Percentiles rank a stretch among this genome's conserved stretches.
Conservation (phyloP, 805 yeast species). For the Naumovozyma dairenensis region DNA sequence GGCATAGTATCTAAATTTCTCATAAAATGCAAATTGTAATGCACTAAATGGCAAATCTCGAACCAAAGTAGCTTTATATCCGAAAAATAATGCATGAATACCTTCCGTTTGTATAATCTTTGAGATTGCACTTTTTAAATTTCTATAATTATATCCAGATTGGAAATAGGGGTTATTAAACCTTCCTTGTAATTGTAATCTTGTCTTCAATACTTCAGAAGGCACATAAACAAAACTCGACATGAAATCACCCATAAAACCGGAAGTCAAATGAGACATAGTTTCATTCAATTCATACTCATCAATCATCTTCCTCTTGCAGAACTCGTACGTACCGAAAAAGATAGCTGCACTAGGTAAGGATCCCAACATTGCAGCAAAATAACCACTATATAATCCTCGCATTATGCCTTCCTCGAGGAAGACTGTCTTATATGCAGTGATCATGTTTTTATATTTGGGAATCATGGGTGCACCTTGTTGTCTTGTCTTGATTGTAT, state of each 20-base stretch:
- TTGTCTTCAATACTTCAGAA: constrained; percentile 84
- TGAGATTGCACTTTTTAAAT: constrained; percentile 58
- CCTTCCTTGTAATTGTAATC: constrained; percentile 87
- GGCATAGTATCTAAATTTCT: constrained; percentile 60
- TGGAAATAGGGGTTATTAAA: constrained; percentile 68
- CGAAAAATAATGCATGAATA: constrained; percentile 63
- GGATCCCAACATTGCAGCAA: constrained; percentile 86
- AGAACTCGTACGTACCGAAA: constrained; percentile 79
- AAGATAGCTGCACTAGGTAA: constrained; percentile 93
- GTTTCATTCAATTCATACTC: constrained; percentile 67
- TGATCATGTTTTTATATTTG: constrained; percentile 65
- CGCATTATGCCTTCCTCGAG: constrained; percentile 73
- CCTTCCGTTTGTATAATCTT: constrained; percentile 69
- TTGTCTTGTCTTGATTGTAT: constrained; percentile 93
- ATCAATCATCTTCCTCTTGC: constrained; percentile 61
- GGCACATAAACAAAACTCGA: constrained; percentile 89
- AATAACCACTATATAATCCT: constrained; percentile 87
- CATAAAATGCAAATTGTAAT: constrained; percentile 91
- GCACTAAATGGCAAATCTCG: constrained; percentile 96
- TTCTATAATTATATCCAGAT: constrained; percentile 79
- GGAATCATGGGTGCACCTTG: constrained; percentile 70
- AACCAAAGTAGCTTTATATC: constrained; percentile 86
- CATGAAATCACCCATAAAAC: constrained; percentile 88
- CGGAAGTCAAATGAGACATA: constrained; percentile 68
- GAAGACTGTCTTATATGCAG: constrained; percentile 68